Evolutionary conservation across 306 rosid genomes (phyloP), one percentile per base, ranked within the genome.

Genomic region (Echinosophora koreensis): DNA sequence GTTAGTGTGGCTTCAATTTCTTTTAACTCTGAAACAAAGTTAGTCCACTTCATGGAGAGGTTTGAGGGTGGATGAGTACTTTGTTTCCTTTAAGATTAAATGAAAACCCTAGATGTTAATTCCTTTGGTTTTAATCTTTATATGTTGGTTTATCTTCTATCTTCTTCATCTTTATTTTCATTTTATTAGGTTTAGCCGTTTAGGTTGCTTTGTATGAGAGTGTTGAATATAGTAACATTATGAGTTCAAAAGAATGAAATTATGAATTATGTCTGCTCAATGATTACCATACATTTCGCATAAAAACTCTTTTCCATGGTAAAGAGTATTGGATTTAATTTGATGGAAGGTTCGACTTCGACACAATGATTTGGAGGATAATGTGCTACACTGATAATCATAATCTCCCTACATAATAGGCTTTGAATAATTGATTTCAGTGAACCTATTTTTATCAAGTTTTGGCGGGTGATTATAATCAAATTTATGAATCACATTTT

Each of bases 61-160:
- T 72, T 34, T 10, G 50, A 76, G 60, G 57, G 73, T 71, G 76
- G 70, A 42, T 30, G 39, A 71, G 80, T 66, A 73, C 54, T 80
- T 76, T 62, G 66, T 39, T 47, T 2, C 2, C 58, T 73, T 64
- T 81, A 44, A 32, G 69, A 66, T 72, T 70, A 64, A 71, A 79
- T 37, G 70, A 73, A 80, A 90, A 87, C 94, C 91, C 91, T 87
- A 89, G 87, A 76, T 79, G 83, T 62, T 80, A 47, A 4, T 22
- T 49, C 10, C 17, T 16, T 14, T 5, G 44, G 12, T 69, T 82
- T 65, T 63, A 68, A 17, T 71, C 16, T 44, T 78, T 57, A 50
- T 61, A 46, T 77, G 50, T 73, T 30, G 3, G 54, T 30, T 13
- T 69, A 30, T 30, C 32, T 30, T 30, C 3, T 30, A 30, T 30